Percentiles rank a stretch among this genome's conserved stretches.
Conservation (phyloP, 148 eudicot genomes). For the Simmondsia chinensis region DNA sequence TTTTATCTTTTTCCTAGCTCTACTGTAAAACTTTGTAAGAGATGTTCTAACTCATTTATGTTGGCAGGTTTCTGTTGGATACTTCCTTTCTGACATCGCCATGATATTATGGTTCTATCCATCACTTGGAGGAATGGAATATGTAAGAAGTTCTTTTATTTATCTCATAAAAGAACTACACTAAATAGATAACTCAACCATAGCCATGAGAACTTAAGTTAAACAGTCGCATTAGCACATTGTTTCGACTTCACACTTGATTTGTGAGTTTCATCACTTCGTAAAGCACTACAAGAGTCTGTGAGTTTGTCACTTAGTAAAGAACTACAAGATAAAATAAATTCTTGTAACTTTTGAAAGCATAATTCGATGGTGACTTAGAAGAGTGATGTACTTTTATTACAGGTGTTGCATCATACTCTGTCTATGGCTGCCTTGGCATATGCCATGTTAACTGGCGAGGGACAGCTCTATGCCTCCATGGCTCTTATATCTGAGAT, state of each 20-base stretch:
- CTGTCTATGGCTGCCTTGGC: conserved; percentile 57
- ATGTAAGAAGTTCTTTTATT: conserved; percentile 46
- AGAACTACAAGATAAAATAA: no score
- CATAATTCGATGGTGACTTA: neutral
- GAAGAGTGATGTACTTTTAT: conserved; percentile 7
- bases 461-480: conserved; percentile 53
- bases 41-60: neutral
- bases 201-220: no score
- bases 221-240: no score
- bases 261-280: no score
- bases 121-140: conserved; percentile 86
- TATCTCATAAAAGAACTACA: no score
- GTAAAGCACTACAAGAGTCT: no score
- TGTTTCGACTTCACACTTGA: no score
- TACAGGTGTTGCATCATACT: conserved; percentile 77
- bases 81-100: conserved; percentile 78
- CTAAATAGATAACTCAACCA: no score
- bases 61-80: conserved; percentile 82
- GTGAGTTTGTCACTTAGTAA: no score
- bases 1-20: no score
- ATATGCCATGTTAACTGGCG: conserved; percentile 56
- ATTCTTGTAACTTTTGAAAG: no score
- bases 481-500: conserved; percentile 83
- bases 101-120: conserved; percentile 85
- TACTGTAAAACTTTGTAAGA: neutral